Conservation (phyloP, 106 monocot species). For the Acorus gramineus region DNA sequence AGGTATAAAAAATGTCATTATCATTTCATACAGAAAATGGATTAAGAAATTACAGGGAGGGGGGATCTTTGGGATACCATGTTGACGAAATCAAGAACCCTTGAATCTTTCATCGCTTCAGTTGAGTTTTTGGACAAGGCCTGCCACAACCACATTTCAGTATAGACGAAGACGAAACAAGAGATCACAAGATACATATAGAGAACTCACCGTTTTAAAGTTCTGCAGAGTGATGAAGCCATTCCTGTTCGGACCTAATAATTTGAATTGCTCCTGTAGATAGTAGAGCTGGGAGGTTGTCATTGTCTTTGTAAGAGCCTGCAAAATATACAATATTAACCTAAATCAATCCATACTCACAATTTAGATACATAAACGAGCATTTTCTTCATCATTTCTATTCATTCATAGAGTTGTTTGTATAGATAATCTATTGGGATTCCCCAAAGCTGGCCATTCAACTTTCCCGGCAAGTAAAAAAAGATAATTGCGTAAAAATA, state of each 20-base stretch:
- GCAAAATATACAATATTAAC: slow-evolving; percentile 6
- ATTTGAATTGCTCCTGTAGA: slow-evolving; percentile 64
- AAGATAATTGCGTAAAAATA: too few species aligned
- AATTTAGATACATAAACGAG: neutral
- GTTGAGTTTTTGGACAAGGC: slow-evolving; percentile 70
- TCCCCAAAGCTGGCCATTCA: too few species aligned
- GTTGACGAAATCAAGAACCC: slow-evolving; percentile 81
- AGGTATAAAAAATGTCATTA: neutral
- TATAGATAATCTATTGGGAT: too few species aligned
- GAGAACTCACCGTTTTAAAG: slow-evolving; percentile 49
- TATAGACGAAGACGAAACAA: neutral
- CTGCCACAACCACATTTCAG: slow-evolving; percentile 16
- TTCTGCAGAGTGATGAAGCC: slow-evolving; percentile 76
- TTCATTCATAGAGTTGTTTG: too few species aligned
- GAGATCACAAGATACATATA: neutral
- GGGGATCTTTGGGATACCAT: slow-evolving; percentile 21
- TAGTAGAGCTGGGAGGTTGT: slow-evolving; percentile 58
- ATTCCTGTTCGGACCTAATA: slow-evolving; percentile 81
- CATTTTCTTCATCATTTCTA: too few species aligned
- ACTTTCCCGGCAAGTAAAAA: too few species aligned
- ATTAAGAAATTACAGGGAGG: neutral
- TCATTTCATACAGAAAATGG: neutral
- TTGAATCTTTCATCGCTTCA: slow-evolving; percentile 92
- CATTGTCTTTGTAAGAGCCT: slow-evolving; percentile 87
- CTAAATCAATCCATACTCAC: neutral